Conservation (phyloP, 176 grass and related monocot genomes). For the Rhynchospora breviuscula region DNA sequence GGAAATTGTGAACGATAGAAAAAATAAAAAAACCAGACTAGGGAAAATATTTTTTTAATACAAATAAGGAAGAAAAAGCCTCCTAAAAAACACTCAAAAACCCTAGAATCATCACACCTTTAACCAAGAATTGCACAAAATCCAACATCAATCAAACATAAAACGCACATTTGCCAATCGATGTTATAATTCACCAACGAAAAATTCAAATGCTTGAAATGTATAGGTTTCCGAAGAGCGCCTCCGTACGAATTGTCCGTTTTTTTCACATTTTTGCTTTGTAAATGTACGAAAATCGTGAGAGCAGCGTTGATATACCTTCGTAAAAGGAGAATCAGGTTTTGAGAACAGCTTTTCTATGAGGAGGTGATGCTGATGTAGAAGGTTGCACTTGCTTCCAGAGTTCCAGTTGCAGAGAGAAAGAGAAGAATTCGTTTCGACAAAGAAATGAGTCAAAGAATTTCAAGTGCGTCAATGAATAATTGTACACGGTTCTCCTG, state of each 20-base stretch:
- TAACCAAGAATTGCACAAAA: background rate
- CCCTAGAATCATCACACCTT: background rate
- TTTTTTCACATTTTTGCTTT: background rate
- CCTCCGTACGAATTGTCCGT: background rate
- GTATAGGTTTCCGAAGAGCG: background rate
- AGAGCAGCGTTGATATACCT: background rate
- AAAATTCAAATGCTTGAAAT: background rate
- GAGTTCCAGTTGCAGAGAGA: background rate
- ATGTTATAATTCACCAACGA: background rate
- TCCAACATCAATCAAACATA: background rate
- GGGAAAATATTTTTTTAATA: background rate
- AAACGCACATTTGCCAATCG: background rate
- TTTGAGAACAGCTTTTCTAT: background rate
- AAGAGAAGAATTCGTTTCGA: background rate
- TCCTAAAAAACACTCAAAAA: background rate
- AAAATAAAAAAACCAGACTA: background rate
- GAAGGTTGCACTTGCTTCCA: background rate
- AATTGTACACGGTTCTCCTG: too few species aligned
- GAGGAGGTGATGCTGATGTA: background rate
- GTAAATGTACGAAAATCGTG: background rate
- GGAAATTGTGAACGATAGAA: background rate
- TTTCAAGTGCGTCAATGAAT: background rate
- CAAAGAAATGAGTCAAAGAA: conserved; percentile 5
- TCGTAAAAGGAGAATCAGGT: background rate
- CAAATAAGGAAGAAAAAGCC: background rate